A percentile compares a stretch with the other conserved stretches of the same genome.
phyloP scores from a whole-genome alignment of 1,284 basidiomycete genomes.

The Cryptococcus maquisensis region DNA sequence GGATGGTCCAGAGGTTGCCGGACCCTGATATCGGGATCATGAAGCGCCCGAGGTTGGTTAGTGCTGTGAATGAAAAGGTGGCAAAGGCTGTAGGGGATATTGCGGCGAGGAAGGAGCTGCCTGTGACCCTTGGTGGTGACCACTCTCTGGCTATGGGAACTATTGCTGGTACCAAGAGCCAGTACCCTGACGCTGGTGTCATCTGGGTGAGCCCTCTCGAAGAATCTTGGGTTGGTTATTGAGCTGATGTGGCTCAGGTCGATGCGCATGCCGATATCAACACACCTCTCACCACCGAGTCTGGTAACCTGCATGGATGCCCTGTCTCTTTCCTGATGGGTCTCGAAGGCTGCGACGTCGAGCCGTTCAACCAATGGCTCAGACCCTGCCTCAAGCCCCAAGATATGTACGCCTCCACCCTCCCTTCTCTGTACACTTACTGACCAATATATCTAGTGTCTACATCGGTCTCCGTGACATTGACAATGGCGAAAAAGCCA shows the following conservation, averaged over 20 bases:
- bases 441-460: constrained; percentile 22
- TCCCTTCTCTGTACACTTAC: neutral
- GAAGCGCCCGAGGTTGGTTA: constrained; percentile 82
- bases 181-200: constrained; percentile 64
- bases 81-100: constrained; percentile 71
- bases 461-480: constrained; percentile 97
- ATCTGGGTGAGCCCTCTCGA: constrained; percentile 62
- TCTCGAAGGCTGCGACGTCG: constrained; percentile 60
- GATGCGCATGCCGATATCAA: constrained; percentile 96
- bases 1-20: constrained; percentile 17
- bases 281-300: constrained; percentile 75
- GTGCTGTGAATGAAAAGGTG: constrained; percentile 74
- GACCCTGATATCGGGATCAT: constrained; percentile 75
- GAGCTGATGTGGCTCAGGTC: constrained; percentile 45
- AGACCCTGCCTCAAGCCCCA: constrained; percentile 67
- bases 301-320: constrained; percentile 97
- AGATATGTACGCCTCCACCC: constrained; percentile 41
- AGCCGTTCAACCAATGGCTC: constrained; percentile 63
- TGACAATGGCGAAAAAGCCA: constrained; percentile 82
- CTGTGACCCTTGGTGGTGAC: constrained; percentile 93
- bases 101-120: constrained; percentile 71
- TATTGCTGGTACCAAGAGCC: constrained; percentile 47
- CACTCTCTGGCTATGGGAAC: constrained; percentile 94
- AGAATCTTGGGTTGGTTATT: neutral
- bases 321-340: constrained; percentile 92